Evolutionary conservation across 441 rosid genomes (phyloP).

Genomic region (Manihot esculenta): DNA sequence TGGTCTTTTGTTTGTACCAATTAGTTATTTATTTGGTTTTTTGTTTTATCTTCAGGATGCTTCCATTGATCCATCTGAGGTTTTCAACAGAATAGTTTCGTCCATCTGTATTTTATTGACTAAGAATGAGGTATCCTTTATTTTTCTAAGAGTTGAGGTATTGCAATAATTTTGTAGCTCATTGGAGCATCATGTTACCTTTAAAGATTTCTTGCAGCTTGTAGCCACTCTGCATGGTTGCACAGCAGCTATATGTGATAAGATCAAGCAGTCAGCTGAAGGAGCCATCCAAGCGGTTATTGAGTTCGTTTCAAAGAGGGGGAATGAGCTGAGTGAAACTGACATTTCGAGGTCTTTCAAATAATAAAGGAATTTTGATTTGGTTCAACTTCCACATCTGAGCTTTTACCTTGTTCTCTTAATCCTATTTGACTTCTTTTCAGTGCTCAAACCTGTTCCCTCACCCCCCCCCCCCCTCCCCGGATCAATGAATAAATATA

Average conservation of each 20-base stretch:
- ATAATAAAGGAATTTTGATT: conserved; percentile 18
- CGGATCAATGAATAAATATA: background rate
- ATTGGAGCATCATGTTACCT: conserved; percentile 24
- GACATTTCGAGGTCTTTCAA: conserved; percentile 75
- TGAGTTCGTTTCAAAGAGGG: conserved; percentile 87
- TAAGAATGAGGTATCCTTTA: conserved; percentile 71
- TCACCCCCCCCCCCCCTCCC: too few species aligned
- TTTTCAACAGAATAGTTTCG: conserved; percentile 91
- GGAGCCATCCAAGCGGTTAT: conserved; percentile 94
- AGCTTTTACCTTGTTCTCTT: conserved; percentile 5
- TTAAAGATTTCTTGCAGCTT: conserved; percentile 64
- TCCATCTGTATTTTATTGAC: conserved; percentile 75
- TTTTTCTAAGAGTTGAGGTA: conserved; percentile 15
- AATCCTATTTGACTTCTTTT: background rate
- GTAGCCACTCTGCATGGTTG: conserved; percentile 76
- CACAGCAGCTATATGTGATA: conserved; percentile 85
- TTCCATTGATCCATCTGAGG: conserved; percentile 99
- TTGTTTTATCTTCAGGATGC: conserved; percentile 72
- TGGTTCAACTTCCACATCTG: conserved; percentile 15
- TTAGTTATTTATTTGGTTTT: background rate
- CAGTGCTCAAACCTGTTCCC: background rate
- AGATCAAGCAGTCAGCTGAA: conserved; percentile 90
- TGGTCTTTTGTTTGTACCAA: conserved; percentile 22
- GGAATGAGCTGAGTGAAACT: conserved; percentile 70
- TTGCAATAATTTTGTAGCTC: conserved; percentile 10